phyloP scores from a whole-genome alignment of 768 basidiomycete genomes.

The Russula lepida region DNA sequence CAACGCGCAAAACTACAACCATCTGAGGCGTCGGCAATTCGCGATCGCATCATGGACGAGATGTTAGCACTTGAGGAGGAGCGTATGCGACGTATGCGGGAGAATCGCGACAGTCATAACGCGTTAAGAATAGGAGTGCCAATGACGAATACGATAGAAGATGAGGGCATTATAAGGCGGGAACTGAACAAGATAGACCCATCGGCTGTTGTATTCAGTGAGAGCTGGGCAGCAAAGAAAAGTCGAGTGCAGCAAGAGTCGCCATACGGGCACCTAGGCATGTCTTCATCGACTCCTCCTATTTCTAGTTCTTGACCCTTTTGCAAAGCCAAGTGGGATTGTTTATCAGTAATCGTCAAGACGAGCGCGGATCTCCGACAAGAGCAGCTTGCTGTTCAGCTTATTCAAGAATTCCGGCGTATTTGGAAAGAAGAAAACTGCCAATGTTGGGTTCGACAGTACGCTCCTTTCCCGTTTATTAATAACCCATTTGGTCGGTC shows the following conservation, averaged over 20 bases:
- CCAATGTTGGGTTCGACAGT: constrained; percentile 92
- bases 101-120: constrained; percentile 55
- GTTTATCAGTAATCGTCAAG: constrained; percentile 96
- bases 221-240: constrained; percentile 93
- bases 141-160: constrained; percentile 40
- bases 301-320: background rate
- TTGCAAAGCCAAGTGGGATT: constrained; percentile 65
- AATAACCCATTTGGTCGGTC: background rate
- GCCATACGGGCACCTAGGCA: constrained; percentile 92
- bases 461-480: constrained; percentile 12
- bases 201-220: constrained; percentile 90
- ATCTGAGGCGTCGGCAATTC: constrained; percentile 81
- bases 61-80: constrained; percentile 97
- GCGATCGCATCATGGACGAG: constrained; percentile 95
- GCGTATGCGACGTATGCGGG: constrained; percentile 87
- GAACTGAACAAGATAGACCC: constrained; percentile 95
- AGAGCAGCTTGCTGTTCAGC: constrained; percentile 93
- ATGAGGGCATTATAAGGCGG: constrained; percentile 86
- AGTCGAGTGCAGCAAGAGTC: constrained; percentile 87
- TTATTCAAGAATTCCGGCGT: constrained; percentile 84
- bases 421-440: constrained; percentile 96
- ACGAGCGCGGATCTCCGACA: constrained; percentile 95
- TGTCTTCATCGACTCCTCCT: constrained; percentile 21
- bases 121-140: constrained; percentile 40
- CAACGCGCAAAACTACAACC: constrained; percentile 66